phyloP scores from a whole-genome alignment of 208 protist genomes.

The Acanthamoeba polyphaga region DNA sequence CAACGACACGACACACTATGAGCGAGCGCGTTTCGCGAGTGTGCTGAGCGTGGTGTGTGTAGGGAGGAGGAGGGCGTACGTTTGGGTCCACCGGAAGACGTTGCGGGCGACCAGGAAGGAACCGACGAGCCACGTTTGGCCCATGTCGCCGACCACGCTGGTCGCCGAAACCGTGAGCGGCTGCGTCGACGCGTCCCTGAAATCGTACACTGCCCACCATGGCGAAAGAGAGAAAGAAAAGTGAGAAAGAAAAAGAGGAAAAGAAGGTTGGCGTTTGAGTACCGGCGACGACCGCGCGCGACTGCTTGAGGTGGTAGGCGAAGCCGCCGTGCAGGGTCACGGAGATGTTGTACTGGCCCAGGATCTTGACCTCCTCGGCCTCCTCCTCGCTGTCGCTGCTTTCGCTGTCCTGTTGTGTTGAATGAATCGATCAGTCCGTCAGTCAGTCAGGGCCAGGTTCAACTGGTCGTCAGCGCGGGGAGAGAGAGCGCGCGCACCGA shows the following conservation, averaged over 20 bases:
- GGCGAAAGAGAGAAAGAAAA: too few species aligned
- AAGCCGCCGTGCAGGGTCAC: conserved; percentile 41
- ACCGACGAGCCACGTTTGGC: conserved; percentile 70
- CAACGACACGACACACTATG: not conserved
- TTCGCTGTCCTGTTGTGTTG: not conserved
- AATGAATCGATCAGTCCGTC: too few species aligned
- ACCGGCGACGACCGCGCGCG: conserved; percentile 28
- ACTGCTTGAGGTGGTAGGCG: conserved; percentile 68
- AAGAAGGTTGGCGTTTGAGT: not conserved
- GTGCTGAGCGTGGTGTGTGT: not conserved
- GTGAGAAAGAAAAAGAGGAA: not conserved
- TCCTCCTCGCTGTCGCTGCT: conserved; percentile 12
- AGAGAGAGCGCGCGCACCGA: not conserved
- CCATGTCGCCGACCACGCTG: conserved; percentile 28
- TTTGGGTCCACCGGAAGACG: conserved; percentile 53
- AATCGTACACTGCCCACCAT: conserved; percentile 73
- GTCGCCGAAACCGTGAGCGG: not conserved
- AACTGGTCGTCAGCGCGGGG: not conserved
- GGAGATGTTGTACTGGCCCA: conserved; percentile 46
- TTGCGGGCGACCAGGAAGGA: conserved; percentile 47
- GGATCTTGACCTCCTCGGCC: not conserved
- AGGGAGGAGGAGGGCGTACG: not conserved
- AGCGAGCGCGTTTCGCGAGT: not conserved
- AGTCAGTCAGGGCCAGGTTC: not conserved
- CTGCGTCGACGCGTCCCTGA: not conserved